Evolutionary conservation across 331 rosid species (phyloP).

Genomic region (Cydonia oblonga): DNA sequence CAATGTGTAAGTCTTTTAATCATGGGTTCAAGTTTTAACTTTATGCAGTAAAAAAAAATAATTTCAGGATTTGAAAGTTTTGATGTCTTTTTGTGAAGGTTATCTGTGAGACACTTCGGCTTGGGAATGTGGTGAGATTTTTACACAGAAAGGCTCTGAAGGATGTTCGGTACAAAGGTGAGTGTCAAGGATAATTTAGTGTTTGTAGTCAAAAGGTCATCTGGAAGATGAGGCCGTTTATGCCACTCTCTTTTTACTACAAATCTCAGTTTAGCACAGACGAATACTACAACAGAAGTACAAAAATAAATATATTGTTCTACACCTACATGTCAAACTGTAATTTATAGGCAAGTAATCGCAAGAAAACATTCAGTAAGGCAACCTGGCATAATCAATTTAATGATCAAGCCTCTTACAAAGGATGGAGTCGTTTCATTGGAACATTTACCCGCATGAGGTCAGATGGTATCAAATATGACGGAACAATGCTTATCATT

Average conservation of each 20-base stretch:
- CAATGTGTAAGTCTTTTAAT: slow-evolving; percentile 56
- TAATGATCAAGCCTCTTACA: background rate
- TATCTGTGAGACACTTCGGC: slow-evolving; percentile 83
- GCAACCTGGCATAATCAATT: background rate
- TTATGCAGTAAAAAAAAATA: background rate
- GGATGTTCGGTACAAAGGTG: slow-evolving; percentile 85
- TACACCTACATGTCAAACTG: background rate
- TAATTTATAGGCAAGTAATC: too few relatives aligned
- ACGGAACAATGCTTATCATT: too few relatives aligned
- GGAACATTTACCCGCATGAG: too few relatives aligned
- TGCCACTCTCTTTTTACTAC: background rate
- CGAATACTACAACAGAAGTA: too few relatives aligned
- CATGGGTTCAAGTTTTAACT: background rate
- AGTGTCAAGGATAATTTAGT: background rate
- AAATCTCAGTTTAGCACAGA: too few relatives aligned
- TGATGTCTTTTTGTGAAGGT: slow-evolving; percentile 33
- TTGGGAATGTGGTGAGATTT: slow-evolving; percentile 93
- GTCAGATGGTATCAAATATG: background rate
- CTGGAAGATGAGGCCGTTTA: background rate
- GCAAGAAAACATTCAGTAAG: background rate
- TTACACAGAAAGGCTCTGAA: slow-evolving; percentile 88
- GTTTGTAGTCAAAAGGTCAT: slow-evolving; percentile 9
- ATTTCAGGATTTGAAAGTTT: background rate
- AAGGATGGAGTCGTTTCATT: too few relatives aligned
- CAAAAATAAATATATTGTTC: too few relatives aligned